phyloP scores from a whole-genome alignment of 306 rosid species.

The Malus asiatica region DNA sequence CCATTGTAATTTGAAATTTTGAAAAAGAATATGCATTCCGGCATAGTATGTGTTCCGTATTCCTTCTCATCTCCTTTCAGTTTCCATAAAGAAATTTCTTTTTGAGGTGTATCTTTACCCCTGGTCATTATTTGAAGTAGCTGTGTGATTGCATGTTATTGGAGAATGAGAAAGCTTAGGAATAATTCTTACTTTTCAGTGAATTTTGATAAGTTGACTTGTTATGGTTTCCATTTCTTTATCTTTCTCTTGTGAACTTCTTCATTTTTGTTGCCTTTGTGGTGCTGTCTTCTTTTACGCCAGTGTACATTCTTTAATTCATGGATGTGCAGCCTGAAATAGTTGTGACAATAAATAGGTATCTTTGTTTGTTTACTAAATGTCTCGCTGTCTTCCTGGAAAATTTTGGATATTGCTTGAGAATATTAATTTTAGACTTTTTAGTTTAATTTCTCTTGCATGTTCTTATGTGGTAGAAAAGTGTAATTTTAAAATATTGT shows the following conservation, averaged over 20 bases:
- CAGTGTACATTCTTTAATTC: background rate
- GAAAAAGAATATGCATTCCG: conserved; percentile 4
- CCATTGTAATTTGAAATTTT: conserved; percentile 8
- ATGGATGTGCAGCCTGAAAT: background rate
- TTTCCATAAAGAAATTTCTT: background rate
- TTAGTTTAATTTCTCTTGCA: background rate
- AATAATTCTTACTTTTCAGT: background rate
- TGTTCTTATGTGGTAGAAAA: background rate
- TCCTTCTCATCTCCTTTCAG: background rate
- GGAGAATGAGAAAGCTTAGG: background rate
- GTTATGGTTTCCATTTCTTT: background rate
- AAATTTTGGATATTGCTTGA: background rate
- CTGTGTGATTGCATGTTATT: background rate
- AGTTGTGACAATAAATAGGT: background rate
- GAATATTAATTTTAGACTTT: background rate
- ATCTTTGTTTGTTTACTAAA: background rate
- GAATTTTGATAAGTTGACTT: background rate
- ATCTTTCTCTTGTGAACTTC: background rate
- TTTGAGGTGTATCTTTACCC: background rate
- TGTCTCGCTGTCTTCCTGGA: background rate
- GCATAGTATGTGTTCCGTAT: background rate
- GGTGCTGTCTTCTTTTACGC: background rate
- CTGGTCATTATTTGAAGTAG: background rate
- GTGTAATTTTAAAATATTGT: background rate
- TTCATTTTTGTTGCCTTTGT: background rate